Evolutionary conservation across 352 stramenopile genomes (phyloP).

Genomic region (Phytophthora sp.): DNA sequence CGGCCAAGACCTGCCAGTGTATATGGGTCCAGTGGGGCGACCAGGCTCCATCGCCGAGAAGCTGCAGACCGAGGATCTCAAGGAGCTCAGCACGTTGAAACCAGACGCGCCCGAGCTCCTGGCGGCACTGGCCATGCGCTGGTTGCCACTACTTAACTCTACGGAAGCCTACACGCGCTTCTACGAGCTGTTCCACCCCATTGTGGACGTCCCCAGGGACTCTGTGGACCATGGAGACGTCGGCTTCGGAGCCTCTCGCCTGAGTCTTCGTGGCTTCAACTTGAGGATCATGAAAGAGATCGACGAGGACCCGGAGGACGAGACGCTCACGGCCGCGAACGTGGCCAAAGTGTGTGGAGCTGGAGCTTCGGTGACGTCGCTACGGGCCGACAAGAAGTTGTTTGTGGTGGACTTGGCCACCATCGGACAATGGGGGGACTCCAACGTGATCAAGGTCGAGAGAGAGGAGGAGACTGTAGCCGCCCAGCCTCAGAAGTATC

Average conservation of each 20-base stretch:
- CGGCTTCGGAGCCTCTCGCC: conserved; percentile 46
- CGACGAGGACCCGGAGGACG: conserved; percentile 25
- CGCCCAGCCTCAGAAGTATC: conserved; percentile 39
- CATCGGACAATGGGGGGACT: conserved; percentile 37
- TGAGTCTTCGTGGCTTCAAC: conserved; percentile 56
- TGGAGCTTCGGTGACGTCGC: conserved; percentile 20
- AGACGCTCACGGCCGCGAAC: conserved; percentile 35
- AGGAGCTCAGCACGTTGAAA: conserved; percentile 24
- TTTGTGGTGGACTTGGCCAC: conserved; percentile 49
- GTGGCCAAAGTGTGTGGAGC: conserved; percentile 40
- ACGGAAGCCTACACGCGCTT: conserved; percentile 30
- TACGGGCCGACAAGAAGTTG: conserved; percentile 30
- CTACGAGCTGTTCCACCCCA: conserved; percentile 38
- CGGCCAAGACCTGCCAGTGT: conserved; percentile 31
- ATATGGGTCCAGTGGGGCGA: conserved; percentile 38
- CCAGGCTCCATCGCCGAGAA: conserved; percentile 38
- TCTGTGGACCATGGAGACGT: conserved; percentile 46
- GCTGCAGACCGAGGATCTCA: conserved; percentile 31
- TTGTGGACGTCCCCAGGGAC: conserved; percentile 26
- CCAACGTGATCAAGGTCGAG: conserved; percentile 23
- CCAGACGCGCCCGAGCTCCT: conserved; percentile 33
- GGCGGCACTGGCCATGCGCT: conserved; percentile 20
- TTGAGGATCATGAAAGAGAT: conserved; percentile 30
- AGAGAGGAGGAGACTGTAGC: not conserved
- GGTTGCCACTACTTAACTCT: conserved; percentile 29